Evolutionary conservation across 225 moss, liverwort and hornwort species (phyloP).

Genomic region (Antitrichia curtipendula): DNA sequence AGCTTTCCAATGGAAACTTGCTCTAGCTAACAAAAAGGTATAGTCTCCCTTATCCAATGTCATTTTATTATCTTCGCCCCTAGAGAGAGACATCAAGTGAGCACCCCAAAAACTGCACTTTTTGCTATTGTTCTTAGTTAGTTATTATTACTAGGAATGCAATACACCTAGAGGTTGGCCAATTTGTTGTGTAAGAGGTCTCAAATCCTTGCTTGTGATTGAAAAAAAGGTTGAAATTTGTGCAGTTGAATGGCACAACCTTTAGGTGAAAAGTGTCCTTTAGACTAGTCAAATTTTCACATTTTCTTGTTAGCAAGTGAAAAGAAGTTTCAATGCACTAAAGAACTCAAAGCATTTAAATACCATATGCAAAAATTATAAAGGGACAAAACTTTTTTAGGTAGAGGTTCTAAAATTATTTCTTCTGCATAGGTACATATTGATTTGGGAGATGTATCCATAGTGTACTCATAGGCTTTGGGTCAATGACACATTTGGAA

Average conservation of each 20-base stretch:
- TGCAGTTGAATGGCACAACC: no score
- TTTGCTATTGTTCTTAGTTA: background rate
- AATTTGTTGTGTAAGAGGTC: no score
- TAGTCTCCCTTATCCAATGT: no score
- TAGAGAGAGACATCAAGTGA: accelerated
- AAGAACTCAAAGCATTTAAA: background rate
- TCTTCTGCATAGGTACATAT: background rate
- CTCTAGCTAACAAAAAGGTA: no score
- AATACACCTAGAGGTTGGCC: no score
- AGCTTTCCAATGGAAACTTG: no score
- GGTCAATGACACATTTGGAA: accelerated
- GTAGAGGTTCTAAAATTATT: background rate
- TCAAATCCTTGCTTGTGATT: no score
- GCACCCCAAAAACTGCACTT: accelerated
- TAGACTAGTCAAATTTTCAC: background rate
- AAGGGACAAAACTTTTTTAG: background rate
- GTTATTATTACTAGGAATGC: background rate
- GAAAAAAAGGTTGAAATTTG: no score
- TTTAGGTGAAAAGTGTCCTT: no score
- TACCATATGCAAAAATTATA: background rate
- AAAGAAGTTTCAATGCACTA: accelerated
- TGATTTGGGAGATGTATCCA: background rate
- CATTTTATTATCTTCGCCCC: no score
- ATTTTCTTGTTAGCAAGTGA: background rate
- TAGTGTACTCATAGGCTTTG: accelerated